Percentiles rank a stretch among this genome's conserved stretches.
These are phyloP conservation scores for Aspergillus texensis DNA, from an alignment of 2,329 filamentous ascomycete genomes.

Conservation along the genomic window DNA sequence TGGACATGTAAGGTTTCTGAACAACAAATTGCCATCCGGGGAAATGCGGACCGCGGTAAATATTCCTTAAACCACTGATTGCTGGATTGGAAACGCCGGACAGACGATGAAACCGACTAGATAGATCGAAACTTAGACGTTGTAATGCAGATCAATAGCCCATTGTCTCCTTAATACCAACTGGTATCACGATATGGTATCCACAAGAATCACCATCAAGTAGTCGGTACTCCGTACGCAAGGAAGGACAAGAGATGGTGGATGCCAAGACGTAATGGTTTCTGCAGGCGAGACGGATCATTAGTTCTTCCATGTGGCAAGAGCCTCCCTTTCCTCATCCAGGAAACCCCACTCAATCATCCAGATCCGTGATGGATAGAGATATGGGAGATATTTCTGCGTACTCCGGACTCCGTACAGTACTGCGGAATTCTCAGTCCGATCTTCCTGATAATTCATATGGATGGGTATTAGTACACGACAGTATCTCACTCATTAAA, in stretches of 20 bases:
- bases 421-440: not conserved
- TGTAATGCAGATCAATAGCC: not conserved
- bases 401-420: not conserved
- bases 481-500: not conserved
- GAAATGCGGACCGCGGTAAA: constrained; percentile 1
- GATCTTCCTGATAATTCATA: not conserved
- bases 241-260: not conserved
- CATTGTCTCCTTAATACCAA: not conserved
- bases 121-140: not conserved
- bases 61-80: not conserved
- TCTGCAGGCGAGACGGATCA: constrained; percentile 9
- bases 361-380: not conserved
- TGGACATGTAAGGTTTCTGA: not conserved
- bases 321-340: constrained; percentile 10
- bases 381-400: not conserved
- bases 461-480: not conserved
- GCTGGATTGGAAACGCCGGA: not conserved
- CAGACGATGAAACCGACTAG: not conserved
- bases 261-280: not conserved
- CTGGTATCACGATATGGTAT: not conserved
- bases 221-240: not conserved
- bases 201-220: not conserved
- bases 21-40: not conserved
- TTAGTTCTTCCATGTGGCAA: constrained; percentile 10
- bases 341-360: not conserved